Evolutionary conservation across 1,284 basidiomycete species (phyloP).

Genomic region (Cutaneotrichosporon sp.): DNA sequence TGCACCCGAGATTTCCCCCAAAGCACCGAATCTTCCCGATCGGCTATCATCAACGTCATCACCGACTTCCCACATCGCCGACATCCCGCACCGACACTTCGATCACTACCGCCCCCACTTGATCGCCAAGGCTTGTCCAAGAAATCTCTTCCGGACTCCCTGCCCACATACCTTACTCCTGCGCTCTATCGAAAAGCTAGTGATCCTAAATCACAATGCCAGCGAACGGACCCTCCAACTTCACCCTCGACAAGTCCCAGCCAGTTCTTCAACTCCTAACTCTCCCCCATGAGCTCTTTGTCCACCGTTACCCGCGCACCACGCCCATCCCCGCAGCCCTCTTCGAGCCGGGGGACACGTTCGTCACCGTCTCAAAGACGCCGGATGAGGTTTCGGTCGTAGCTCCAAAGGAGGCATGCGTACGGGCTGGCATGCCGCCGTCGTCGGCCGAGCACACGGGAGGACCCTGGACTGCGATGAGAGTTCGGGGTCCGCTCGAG

Average conservation of each 20-base stretch:
- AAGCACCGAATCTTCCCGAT: too few relatives aligned
- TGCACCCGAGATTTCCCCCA: too few relatives aligned
- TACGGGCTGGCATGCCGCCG: constrained; percentile 24
- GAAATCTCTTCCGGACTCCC: not conserved
- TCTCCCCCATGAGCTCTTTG: constrained; percentile 53
- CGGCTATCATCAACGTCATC: too few relatives aligned
- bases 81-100: too few relatives aligned
- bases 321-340: constrained; percentile 28
- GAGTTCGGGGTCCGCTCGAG: constrained; percentile 62
- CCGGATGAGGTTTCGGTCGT: constrained; percentile 60
- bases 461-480: constrained; percentile 53
- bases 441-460: constrained; percentile 49
- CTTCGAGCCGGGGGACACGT: constrained; percentile 36
- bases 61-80: too few relatives aligned
- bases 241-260: constrained; percentile 16
- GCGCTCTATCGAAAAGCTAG: too few relatives aligned
- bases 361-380: constrained; percentile 60
- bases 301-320: constrained; percentile 48
- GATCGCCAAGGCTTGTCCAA: too few relatives aligned
- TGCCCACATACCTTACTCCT: too few relatives aligned
- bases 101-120: too few relatives aligned
- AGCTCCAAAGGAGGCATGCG: constrained; percentile 39
- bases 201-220: not conserved
- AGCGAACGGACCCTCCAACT: not conserved
- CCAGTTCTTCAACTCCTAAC: constrained; percentile 48